Evolutionary conservation across 2,329 filamentous ascomycete species (phyloP).

Genomic region (Kalaharituber pfeilii): DNA sequence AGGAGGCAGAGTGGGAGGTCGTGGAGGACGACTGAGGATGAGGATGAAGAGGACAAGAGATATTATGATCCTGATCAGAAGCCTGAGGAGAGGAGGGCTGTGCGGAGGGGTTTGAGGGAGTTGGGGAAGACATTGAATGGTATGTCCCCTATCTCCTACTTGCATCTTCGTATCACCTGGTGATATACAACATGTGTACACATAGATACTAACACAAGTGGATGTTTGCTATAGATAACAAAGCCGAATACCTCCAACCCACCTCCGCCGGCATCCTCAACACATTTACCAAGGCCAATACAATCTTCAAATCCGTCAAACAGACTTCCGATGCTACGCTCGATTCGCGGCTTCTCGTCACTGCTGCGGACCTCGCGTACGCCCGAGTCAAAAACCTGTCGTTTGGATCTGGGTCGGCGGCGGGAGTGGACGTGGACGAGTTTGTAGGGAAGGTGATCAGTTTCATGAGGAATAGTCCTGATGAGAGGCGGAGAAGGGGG

Average conservation of each 20-base stretch:
- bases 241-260: slow-evolving; percentile 50
- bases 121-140: slow-evolving; percentile 45
- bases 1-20: slow-evolving; percentile 2
- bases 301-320: slow-evolving; percentile 49
- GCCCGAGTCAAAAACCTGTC: slow-evolving; percentile 60
- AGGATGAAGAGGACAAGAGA: slow-evolving; percentile 29
- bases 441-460: slow-evolving; percentile 79
- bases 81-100: slow-evolving; percentile 49
- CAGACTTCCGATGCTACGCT: slow-evolving; percentile 83
- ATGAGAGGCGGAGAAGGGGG: slow-evolving; percentile 16
- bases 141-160: slow-evolving; percentile 22
- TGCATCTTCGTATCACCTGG: not conserved
- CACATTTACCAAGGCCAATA: slow-evolving; percentile 48
- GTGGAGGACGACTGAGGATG: too few relatives aligned
- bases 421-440: slow-evolving; percentile 74
- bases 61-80: slow-evolving; percentile 73
- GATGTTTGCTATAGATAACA: slow-evolving; percentile 47
- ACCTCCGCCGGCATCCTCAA: slow-evolving; percentile 48
- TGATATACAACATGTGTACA: too few relatives aligned
- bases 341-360: slow-evolving; percentile 72
- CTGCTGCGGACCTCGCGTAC: slow-evolving; percentile 60
- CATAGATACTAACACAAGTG: too few relatives aligned
- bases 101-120: slow-evolving; percentile 53
- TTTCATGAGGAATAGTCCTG: slow-evolving; percentile 52
- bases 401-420: slow-evolving; percentile 46